phyloP scores from a whole-genome alignment of 345 rosid genomes.

The Populus nigra region DNA sequence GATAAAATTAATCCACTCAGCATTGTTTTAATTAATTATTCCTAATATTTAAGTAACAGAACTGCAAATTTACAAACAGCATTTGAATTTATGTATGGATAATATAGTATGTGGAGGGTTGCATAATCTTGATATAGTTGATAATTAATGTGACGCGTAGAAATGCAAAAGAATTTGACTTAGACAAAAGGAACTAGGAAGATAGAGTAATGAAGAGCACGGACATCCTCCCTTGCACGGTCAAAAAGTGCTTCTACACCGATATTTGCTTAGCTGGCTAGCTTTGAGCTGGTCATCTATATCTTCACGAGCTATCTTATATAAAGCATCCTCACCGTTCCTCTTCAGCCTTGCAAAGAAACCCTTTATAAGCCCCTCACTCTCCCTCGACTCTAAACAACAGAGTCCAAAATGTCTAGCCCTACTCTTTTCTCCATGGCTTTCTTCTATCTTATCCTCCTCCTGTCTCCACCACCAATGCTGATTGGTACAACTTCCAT shows the following conservation, averaged over 20 bases:
- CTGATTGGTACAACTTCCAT: background rate
- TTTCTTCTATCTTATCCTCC: constrained; percentile 27
- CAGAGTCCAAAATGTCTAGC: constrained; percentile 20
- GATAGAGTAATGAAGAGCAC: constrained; percentile 43
- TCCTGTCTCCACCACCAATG: constrained; percentile 20
- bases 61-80: background rate
- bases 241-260: constrained; percentile 22
- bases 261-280: constrained; percentile 18
- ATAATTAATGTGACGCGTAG: background rate
- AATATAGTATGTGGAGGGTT: background rate
- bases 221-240: constrained; percentile 35
- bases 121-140: background rate
- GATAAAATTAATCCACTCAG: too few species aligned
- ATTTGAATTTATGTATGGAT: background rate
- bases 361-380: background rate
- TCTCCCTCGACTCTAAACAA: background rate
- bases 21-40: too few species aligned
- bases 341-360: background rate
- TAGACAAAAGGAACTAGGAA: constrained; percentile 5
- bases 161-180: constrained; percentile 16
- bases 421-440: constrained; percentile 6
- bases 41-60: background rate
- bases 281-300: constrained; percentile 12
- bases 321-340: constrained; percentile 18
- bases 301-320: constrained; percentile 32